Evolutionary conservation across 1,284 basidiomycete species (phyloP), one percentile per base, ranked within the genome.

Genomic region (Ceratobasidium sp.): DNA sequence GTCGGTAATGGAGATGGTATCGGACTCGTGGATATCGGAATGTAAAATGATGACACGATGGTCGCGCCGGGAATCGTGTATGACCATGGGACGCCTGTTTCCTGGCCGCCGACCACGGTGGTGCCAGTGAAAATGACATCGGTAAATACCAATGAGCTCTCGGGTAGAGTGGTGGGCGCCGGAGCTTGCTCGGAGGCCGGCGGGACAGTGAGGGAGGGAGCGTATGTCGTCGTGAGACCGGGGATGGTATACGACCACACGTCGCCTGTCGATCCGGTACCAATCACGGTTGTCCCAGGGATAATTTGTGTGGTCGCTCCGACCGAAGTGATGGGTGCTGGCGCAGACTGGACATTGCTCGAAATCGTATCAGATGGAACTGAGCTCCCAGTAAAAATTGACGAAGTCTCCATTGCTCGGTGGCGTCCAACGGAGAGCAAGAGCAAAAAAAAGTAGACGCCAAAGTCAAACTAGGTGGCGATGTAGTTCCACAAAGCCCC

Each of bases 161-260:
- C 31, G 0, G 60, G 47, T 34, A n/a, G 38, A 38, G 47, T 20
- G 45, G 40, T 52, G 32, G 52, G 27, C 31, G 52, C 6, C 52
- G 64, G 29, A 22, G 50, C 22, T n/a, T n/a, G n/a, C n/a, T n/a
- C n/a, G 25, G 62, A 25, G 34, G 29, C 45, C n/a, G 32, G 43
- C 25, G 34, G 27, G 29, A 42, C 13, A 22, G 29, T n/a, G 29
- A 47, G 13, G 55, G n/a, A 13, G 64, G 38, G 25, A 54, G 45
- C 10, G 45, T 17, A 45, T 20, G 64, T 54, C 27, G 29, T 25
- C 10, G 45, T 47, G 10, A 47, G 7, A 4, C 47, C 64, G 17
- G 64, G 64, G 29, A 67, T 55, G 2, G 64, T 67, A 17, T 67
- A 67, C n/a, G 64, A 67, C 64, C 64, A 67, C n/a, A 67, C 52